Evolutionary conservation across 2,329 filamentous ascomycete genomes (phyloP), one percentile per base, ranked within the genome.

Genomic region (Hypoxylon sp.): DNA sequence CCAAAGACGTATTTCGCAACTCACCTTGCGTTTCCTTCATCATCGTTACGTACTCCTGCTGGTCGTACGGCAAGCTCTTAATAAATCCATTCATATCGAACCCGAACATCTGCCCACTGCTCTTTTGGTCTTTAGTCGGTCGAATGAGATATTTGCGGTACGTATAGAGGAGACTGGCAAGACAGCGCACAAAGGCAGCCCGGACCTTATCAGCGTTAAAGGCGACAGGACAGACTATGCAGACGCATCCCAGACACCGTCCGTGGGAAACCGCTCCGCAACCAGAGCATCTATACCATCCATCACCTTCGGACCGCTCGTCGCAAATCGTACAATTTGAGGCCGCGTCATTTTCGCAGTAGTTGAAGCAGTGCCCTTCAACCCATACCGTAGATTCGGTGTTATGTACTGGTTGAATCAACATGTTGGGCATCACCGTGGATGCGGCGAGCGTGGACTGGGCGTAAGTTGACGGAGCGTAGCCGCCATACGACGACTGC

Each of bases 401-500:
- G 69, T 94, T 91, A 42, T 81, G 81, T 6, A 94, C 90, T 1
- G 89, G 89, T 69, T 93, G 90, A 60, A 92, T 83, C 58, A 91
- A 83, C 83, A 92, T 89, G 67, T 88, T 90, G 29, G 91, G 91
- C 90, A 95, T 93, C 67, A 95, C 87, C 1, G 91, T 95, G 5
- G 90, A 93, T 6, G 91, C 91, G 1, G 91, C 91, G 41, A 95
- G 77, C 0, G 91, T 95, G n/a, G 90, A 94, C 67, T 91, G 89
- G 0, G 91, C 91, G 70, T 95, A 95, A 2, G 91, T 87, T 2
- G 91, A 94, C 2, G 91, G 91, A 4, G 91, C 90, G 72, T 95
- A 95, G 7, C 87, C 80, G 26, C 86, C 86, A 21, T 89, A 90
- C 2, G 89, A 92, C 11, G 90, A 92, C 60, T 87, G 81, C 21